phyloP scores from a whole-genome alignment of 2,329 filamentous ascomycete species.

The Pseudocercospora cruenta region DNA sequence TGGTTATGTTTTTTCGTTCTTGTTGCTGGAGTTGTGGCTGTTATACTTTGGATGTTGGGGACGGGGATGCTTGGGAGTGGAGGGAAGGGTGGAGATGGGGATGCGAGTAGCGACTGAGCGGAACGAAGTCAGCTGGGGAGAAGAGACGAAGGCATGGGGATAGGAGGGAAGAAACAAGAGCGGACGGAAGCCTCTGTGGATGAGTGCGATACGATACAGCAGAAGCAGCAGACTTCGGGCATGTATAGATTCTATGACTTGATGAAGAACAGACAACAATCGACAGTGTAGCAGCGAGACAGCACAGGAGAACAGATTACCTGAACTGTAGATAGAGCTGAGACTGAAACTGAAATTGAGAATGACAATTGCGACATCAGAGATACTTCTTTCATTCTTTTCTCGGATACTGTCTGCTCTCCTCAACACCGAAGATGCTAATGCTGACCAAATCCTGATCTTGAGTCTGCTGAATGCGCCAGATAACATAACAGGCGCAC shows the following conservation, averaged over 20 bases:
- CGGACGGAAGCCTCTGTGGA: constrained; percentile 3
- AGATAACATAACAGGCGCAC: too few relatives aligned
- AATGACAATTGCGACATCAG: too few relatives aligned
- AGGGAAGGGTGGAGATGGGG: constrained; percentile 10
- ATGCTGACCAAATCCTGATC: too few relatives aligned
- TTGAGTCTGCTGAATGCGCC: too few relatives aligned
- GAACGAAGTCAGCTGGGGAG: neutral
- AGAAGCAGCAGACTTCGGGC: neutral
- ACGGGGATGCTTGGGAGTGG: constrained; percentile 18
- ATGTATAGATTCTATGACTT: neutral
- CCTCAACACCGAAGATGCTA: too few relatives aligned
- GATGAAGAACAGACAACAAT: neutral
- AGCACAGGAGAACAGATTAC: too few relatives aligned
- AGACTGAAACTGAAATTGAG: too few relatives aligned
- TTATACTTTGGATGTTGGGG: constrained; percentile 49
- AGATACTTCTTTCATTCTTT: too few relatives aligned
- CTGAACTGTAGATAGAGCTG: too few relatives aligned
- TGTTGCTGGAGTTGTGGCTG: constrained; percentile 49
- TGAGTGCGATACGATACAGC: neutral
- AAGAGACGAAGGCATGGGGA: neutral
- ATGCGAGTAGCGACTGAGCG: neutral
- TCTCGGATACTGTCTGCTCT: too few relatives aligned
- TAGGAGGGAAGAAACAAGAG: too few relatives aligned
- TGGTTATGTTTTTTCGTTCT: constrained; percentile 52
- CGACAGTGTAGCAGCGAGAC: too few relatives aligned